Base-by-base conservation (phyloP, 1,284 basidiomycete genomes). In the Violaceomyces palustris region DNA sequence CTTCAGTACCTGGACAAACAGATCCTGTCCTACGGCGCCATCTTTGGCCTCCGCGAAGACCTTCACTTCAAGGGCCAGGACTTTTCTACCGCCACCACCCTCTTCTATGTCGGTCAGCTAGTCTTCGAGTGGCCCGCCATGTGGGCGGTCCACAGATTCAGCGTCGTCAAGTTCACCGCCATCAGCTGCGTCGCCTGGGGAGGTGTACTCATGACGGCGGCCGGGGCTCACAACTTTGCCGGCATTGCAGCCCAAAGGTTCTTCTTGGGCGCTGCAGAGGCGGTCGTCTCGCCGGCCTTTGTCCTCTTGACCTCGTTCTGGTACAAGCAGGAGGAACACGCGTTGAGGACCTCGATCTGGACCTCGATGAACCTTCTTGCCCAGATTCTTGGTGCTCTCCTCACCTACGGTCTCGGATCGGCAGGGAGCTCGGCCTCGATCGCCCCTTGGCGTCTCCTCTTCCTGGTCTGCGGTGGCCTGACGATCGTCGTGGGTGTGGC, bases 71-170 rank as follows among this genome's bases (percentile, higher is more conserved):
- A 56, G 35, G 49, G 60, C 34, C 22, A 60, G 35, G 47, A 57
- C 7, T 69, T 63, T 45, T 52, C 54, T 15, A 50, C 52, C 27
- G 57, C 64, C 25, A 61, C 49, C 27, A 48, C 53, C 14, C 45
- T 45, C 0, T 80, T 79, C 69, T 79, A 79, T 67, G 78, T 74
- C 55, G 78, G 78, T 15, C 78, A 77, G 61, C 74, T 78, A 39
- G 72, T 74, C 6, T 74, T 73, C 11, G 72, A 75, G 14, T 51
- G 78, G 0, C 78, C 78, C 1, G 74, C 76, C 51, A 74, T 77
- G 1, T 61, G 78, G 7, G 40, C 78, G 21, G 74, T 78, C 10
- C 75, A 77, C 24, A 73, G 76, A 9, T 50, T 77, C 17, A 76
- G 76, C n/a, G 50, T 77, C 32, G 74, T 73, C 38, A 68, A 21